A percentile compares a stretch with the other conserved stretches of the same genome.
Evolutionary conservation across 805 yeast species (phyloP).

Genomic region (Candida tibetensis): DNA sequence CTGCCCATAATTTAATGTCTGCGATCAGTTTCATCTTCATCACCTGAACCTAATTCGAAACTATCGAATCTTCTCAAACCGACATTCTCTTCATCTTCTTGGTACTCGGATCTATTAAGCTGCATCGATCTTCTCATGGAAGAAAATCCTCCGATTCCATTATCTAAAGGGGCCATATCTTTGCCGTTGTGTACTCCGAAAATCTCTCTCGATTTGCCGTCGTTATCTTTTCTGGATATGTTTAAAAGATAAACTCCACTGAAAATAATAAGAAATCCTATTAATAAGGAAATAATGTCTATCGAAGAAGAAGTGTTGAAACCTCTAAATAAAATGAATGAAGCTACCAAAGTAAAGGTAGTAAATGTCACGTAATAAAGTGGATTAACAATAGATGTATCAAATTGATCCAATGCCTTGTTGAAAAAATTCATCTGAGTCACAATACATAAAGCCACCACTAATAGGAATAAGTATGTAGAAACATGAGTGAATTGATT

Average conservation of each 20-base stretch:
- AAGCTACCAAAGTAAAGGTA: slow-evolving; percentile 80
- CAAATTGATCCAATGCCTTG: slow-evolving; percentile 90
- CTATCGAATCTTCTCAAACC: slow-evolving; percentile 62
- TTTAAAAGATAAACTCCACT: slow-evolving; percentile 83
- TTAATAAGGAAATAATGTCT: slow-evolving; percentile 74
- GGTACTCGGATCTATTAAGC: slow-evolving; percentile 41
- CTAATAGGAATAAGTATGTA: slow-evolving; percentile 75
- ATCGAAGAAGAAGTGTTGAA: slow-evolving; percentile 81
- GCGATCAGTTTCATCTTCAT: slow-evolving; percentile 22
- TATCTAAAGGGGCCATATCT: slow-evolving; percentile 69
- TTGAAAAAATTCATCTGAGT: slow-evolving; percentile 94
- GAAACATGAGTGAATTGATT: slow-evolving; percentile 85
- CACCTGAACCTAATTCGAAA: slow-evolving; percentile 48
- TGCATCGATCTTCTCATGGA: slow-evolving; percentile 79
- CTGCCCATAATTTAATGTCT: slow-evolving; percentile 1
- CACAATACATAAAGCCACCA: slow-evolving; percentile 76
- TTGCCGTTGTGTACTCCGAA: slow-evolving; percentile 54
- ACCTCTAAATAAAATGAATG: slow-evolving; percentile 81
- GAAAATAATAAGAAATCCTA: slow-evolving; percentile 85
- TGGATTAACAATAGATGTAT: slow-evolving; percentile 89
- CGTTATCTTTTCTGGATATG: slow-evolving; percentile 65
- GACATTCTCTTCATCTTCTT: slow-evolving; percentile 41
- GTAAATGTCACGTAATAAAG: slow-evolving; percentile 89
- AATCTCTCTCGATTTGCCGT: slow-evolving; percentile 53
- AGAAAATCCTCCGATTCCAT: slow-evolving; percentile 69